phyloP scores from a whole-genome alignment of 371 early-diverging fungal genomes.

The Blastocladiella emersonii region DNA sequence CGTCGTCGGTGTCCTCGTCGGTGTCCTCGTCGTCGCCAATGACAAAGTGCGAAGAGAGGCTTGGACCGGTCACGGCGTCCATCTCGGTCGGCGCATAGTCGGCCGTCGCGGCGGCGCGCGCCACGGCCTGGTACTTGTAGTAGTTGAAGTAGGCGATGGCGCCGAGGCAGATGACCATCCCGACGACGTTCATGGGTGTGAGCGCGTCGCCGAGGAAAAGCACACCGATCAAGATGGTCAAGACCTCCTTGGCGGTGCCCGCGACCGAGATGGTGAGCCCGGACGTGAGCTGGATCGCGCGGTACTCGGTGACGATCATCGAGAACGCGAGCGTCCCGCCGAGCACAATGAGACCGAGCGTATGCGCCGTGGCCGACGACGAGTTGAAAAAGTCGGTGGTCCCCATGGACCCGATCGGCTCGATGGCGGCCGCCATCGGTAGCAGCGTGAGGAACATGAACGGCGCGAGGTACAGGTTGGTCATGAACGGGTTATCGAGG shows the following conservation, averaged over 20 bases:
- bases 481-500: slow-evolving; percentile 72
- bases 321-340: slow-evolving; percentile 77
- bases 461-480: slow-evolving; percentile 20
- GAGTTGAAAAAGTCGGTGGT: slow-evolving; percentile 23
- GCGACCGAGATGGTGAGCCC: slow-evolving; percentile 78
- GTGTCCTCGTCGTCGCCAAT: not conserved
- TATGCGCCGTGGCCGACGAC: slow-evolving; percentile 20
- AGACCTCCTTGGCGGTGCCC: slow-evolving; percentile 59
- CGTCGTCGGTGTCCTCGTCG: not conserved
- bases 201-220: slow-evolving; percentile 38
- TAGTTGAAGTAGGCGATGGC: slow-evolving; percentile 58
- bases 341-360: slow-evolving; percentile 37
- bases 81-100: too few species aligned
- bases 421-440: slow-evolving; percentile 39
- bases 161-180: slow-evolving; percentile 49
- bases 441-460: slow-evolving; percentile 19
- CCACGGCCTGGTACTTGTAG: slow-evolving; percentile 14
- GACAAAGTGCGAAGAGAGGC: too few species aligned
- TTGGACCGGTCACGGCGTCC: too few species aligned
- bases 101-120: not conserved
- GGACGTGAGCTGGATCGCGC: slow-evolving; percentile 62
- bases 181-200: slow-evolving; percentile 47
- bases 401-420: slow-evolving; percentile 36
- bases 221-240: not conserved
- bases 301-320: slow-evolving; percentile 71